A percentile compares a stretch with the other conserved stretches of the same genome.
These are phyloP conservation scores for Karstenula rhodostoma DNA, from an alignment of 2,329 filamentous ascomycete genomes.

Conservation along the genomic window DNA sequence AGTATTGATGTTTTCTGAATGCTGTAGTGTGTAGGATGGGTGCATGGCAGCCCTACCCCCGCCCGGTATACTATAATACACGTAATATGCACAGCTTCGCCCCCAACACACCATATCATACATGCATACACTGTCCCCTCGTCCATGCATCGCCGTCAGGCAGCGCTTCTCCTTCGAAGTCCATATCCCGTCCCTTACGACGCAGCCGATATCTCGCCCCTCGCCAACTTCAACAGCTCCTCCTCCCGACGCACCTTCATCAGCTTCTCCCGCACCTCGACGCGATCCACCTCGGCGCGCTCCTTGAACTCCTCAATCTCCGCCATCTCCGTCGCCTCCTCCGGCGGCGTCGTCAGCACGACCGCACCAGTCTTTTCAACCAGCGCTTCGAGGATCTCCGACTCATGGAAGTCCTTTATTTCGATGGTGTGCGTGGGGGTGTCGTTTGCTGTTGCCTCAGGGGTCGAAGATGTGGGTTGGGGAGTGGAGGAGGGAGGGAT, in stretches of 20 bases:
- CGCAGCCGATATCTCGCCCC: slow-evolving; percentile 44
- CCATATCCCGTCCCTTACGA: no score
- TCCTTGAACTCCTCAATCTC: slow-evolving; percentile 64
- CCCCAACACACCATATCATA: slow-evolving; percentile 12
- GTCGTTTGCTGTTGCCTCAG: slow-evolving; percentile 31
- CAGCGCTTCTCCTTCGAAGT: no score
- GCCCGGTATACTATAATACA: slow-evolving; percentile 9
- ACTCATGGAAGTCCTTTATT: slow-evolving; percentile 69
- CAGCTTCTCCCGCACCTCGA: slow-evolving; percentile 61
- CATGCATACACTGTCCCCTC: neutral
- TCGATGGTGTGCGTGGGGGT: slow-evolving; percentile 55
- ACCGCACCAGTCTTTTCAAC: slow-evolving; percentile 69
- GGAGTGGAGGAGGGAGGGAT: no score
- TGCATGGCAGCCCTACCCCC: neutral
- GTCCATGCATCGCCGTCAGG: neutral
- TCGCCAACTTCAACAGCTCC: slow-evolving; percentile 64
- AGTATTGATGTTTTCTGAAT: neutral
- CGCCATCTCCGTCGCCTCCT: slow-evolving; percentile 67
- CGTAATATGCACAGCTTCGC: slow-evolving; percentile 9
- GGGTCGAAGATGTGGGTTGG: slow-evolving; percentile 19
- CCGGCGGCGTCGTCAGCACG: slow-evolving; percentile 63
- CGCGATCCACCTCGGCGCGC: slow-evolving; percentile 63
- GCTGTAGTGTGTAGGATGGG: neutral
- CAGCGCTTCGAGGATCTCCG: slow-evolving; percentile 70
- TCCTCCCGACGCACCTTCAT: slow-evolving; percentile 69